Percentiles rank a stretch among this genome's conserved stretches.
These are phyloP conservation scores for Tinospora cordifolia DNA, from an alignment of 164 flowering plant genomes.

Conservation along the genomic window DNA sequence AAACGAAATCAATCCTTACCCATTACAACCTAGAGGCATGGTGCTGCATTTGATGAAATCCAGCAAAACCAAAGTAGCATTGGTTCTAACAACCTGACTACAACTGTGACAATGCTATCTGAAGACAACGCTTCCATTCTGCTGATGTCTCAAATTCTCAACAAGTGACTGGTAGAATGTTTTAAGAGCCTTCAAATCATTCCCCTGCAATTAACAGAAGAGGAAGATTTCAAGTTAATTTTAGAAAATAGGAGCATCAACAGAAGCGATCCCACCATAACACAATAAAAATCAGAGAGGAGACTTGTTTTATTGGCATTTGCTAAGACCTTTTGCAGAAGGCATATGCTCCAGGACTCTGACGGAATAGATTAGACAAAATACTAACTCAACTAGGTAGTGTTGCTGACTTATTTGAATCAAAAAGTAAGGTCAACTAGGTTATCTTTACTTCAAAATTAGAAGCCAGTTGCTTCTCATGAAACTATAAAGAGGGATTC, in stretches of 20 bases:
- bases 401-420: neutral
- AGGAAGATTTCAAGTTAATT: too few species aligned
- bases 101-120: conserved; percentile 51
- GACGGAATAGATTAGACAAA: too few species aligned
- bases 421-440: neutral
- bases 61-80: conserved; percentile 3
- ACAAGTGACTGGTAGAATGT: conserved; percentile 77
- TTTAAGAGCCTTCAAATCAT: conserved; percentile 64
- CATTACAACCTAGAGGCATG: neutral
- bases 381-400: too few species aligned
- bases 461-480: neutral
- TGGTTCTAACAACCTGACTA: neutral
- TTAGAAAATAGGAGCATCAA: too few species aligned
- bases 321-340: too few species aligned
- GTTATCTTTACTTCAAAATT: neutral
- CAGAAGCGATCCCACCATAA: too few species aligned
- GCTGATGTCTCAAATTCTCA: conserved; percentile 63
- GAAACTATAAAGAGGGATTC: neutral
- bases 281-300: too few species aligned
- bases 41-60: conserved; percentile 7
- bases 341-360: too few species aligned
- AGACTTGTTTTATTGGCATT: too few species aligned
- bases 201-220: conserved; percentile 42
- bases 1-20: neutral
- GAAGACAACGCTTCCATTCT: conserved; percentile 81